These are phyloP conservation scores for Dimargaris verticillata DNA, from an alignment of 192 early-diverging fungal genomes.

Conservation along the genomic window DNA sequence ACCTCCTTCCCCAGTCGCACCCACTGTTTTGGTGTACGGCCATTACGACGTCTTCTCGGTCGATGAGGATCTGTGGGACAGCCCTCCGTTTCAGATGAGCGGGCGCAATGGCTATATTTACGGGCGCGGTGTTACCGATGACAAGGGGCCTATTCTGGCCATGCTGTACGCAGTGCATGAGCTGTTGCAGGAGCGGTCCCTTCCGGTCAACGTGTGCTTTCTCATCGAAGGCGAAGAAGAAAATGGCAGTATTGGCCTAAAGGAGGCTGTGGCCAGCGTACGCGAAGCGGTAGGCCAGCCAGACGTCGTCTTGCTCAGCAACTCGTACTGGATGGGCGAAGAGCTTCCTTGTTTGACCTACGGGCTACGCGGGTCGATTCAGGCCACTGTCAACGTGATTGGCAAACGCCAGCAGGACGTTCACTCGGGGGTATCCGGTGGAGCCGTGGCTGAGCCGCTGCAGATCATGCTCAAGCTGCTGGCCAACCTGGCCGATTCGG, in stretches of 20 bases:
- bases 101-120: conserved; percentile 58
- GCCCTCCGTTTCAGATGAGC: conserved; percentile 44
- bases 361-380: conserved; percentile 58
- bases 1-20: conserved; percentile 9
- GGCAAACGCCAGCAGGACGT: conserved; percentile 39
- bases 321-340: conserved; percentile 68
- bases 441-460: conserved; percentile 54
- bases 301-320: conserved; percentile 27
- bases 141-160: conserved; percentile 64
- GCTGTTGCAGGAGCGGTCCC: conserved; percentile 32
- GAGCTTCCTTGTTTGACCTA: conserved; percentile 61
- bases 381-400: conserved; percentile 36
- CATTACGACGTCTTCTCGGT: conserved; percentile 73
- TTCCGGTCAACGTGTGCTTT: conserved; percentile 51
- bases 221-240: conserved; percentile 71
- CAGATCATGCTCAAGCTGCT: conserved; percentile 48
- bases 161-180: conserved; percentile 55
- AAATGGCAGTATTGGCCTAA: conserved; percentile 50
- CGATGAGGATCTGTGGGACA: conserved; percentile 42
- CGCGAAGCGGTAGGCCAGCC: conserved; percentile 19
- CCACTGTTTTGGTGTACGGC: conserved; percentile 54
- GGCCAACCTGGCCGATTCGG: conserved; percentile 31
- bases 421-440: conserved; percentile 60
- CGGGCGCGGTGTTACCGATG: conserved; percentile 62
- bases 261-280: conserved; percentile 34